Conservation (phyloP, 139 green algal genomes). For the Limnomonas spitsbergensis region DNA sequence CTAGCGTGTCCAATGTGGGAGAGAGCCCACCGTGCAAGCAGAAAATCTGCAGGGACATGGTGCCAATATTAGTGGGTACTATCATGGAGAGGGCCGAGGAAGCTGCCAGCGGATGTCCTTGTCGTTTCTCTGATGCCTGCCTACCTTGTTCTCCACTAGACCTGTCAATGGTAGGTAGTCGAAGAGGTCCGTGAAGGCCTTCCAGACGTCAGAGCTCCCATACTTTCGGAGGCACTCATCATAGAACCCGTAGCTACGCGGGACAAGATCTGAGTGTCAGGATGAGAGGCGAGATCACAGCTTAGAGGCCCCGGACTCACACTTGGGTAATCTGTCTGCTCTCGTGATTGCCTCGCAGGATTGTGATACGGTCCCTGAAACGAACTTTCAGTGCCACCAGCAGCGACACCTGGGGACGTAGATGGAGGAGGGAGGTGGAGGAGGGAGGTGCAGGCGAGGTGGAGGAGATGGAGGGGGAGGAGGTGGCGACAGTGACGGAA, state of each 20-base stretch:
- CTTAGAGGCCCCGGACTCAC: constrained; percentile 65
- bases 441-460: too few relatives aligned
- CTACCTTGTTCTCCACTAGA: constrained; percentile 87
- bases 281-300: too few relatives aligned
- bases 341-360: constrained; percentile 97
- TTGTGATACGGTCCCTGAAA: constrained; percentile 94
- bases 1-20: constrained; percentile 93
- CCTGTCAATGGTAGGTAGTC: constrained; percentile 98
- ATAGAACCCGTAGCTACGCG: constrained; percentile 96
- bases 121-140: too few relatives aligned
- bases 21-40: constrained; percentile 95
- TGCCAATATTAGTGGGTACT: too few relatives aligned
- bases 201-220: constrained; percentile 97
- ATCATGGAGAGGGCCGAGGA: too few relatives aligned
- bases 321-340: constrained; percentile 97
- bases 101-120: too few relatives aligned
- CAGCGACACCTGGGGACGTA: too few relatives aligned
- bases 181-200: constrained; percentile 98
- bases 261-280: too few relatives aligned
- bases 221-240: constrained; percentile 99
- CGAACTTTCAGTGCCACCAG: constrained; percentile 90
- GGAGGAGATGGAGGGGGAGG: too few relatives aligned
- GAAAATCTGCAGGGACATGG: constrained; percentile 98
- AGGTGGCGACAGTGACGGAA: too few relatives aligned
- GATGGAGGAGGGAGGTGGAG: too few relatives aligned